Base-by-base conservation (phyloP, 192 early-diverging fungal genomes). In the Chytriomyces sp. region DNA sequence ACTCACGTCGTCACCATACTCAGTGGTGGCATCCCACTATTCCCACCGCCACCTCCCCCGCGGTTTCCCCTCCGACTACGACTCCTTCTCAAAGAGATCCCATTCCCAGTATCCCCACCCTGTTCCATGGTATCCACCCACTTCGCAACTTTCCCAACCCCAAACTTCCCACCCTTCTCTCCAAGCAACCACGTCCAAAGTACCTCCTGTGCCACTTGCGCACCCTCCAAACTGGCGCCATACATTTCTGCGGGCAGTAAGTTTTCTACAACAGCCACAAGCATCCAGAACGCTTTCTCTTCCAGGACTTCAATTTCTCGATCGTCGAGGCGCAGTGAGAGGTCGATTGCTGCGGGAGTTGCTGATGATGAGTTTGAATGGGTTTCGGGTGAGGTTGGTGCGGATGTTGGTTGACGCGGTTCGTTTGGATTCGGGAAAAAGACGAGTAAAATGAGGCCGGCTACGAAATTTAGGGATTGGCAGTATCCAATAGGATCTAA, bases 381-480 rank as follows among this genome's bases (percentile, higher is more conserved):
- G 35, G 35, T 35, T 35, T 35, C 35, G 46, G 44, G 69, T 68
- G 67, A 18, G 26, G 47, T 43, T 50, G 53, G 11, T 2, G 50
- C 50, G 13, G 26, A 7, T 13, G 43, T 10, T 0, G 47, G 46
- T 35, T 35, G 35, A 35, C 35, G 43, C 64, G 63, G 43, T n/a
- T 57, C 53, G 20, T 57, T 57, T 20, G 57, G 35, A 35, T 75
- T 75, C 26, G 73, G 73, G 48, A 75, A 64, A 20, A 75, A 75
- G 26, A 93, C 89, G 7, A 95, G 79, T 13, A 95, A 82, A 9
- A 95, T 82, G 43, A 93, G 80, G 18, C 90, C 94, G 45, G 83
- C 93, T 62, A 95, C 81, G 63, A 93, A 93, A 73, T 94, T 95
- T 68, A 95, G 87, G 4, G 90, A 90, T 78, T 95, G 94, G 77